Evolutionary conservation across 2,329 filamentous ascomycete genomes (phyloP).

Genomic region (Nigrograna mackinnonii): DNA sequence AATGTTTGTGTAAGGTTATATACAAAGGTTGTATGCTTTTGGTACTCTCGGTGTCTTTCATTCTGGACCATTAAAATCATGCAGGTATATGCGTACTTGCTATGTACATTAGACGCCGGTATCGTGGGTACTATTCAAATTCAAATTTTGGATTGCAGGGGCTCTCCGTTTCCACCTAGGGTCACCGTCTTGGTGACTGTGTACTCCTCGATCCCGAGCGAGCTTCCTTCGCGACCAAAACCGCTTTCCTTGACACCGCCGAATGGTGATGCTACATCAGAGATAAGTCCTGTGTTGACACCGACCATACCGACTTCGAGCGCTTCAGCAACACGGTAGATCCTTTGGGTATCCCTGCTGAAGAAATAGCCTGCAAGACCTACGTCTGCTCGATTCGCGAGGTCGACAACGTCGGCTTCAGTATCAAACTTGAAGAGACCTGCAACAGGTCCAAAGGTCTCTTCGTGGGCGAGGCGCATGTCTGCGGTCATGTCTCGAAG

Average conservation of each 20-base stretch:
- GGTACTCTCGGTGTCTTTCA: too few species aligned
- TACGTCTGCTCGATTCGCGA: conserved; percentile 83
- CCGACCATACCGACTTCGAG: conserved; percentile 88
- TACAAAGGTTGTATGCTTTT: too few species aligned
- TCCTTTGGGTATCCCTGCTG: conserved; percentile 62
- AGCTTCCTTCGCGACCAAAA: conserved; percentile 56
- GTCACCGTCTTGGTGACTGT: conserved; percentile 52
- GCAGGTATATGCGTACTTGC: too few species aligned
- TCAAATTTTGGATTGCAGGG: too few species aligned
- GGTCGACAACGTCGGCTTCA: conserved; percentile 82
- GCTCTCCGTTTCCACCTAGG: conserved; percentile 64
- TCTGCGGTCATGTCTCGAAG: conserved; percentile 82
- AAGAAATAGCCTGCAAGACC: conserved; percentile 96
- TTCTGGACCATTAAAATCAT: too few species aligned
- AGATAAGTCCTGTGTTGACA: conserved; percentile 55
- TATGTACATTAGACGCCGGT: too few species aligned
- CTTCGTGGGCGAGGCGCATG: conserved; percentile 84
- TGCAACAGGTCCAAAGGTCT: conserved; percentile 95
- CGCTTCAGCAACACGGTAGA: conserved; percentile 64
- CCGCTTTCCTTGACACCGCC: conserved; percentile 55
- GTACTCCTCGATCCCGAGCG: conserved; percentile 55
- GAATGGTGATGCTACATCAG: conserved; percentile 52
- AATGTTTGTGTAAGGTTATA: too few species aligned
- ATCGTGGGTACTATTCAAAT: too few species aligned
- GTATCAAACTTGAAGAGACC: conserved; percentile 87